Evolutionary conservation across 1,284 basidiomycete genomes (phyloP).

Genomic region (Fomitiporia mediterranea): DNA sequence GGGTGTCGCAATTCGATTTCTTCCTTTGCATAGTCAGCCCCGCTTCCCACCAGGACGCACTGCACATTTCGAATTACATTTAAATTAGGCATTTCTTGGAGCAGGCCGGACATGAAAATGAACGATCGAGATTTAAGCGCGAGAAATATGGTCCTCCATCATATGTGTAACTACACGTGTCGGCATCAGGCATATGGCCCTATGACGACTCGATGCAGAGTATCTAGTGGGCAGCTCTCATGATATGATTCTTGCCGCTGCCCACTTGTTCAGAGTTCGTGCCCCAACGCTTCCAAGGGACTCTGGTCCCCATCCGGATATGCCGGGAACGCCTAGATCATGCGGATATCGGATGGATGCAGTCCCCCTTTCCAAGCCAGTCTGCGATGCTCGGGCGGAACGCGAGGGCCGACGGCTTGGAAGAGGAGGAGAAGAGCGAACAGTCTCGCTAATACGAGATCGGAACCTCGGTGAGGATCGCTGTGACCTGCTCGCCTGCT

Average conservation of each 20-base stretch:
- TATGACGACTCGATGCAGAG: constrained; percentile 11
- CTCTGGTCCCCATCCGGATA: constrained; percentile 1
- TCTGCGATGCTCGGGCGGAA: constrained; percentile 4
- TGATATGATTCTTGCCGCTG: background rate
- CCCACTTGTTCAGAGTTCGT: background rate
- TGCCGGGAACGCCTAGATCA: constrained; percentile 7
- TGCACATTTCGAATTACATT: constrained; percentile 9
- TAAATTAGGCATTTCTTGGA: constrained; percentile 7
- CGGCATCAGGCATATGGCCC: constrained; percentile 2
- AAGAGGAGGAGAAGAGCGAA: constrained; percentile 3
- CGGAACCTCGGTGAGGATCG: background rate
- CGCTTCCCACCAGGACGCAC: background rate
- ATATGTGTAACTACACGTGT: constrained; percentile 15
- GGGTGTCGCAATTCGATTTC: constrained; percentile 12
- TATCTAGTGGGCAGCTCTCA: background rate
- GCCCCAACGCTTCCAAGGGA: background rate
- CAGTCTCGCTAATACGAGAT: constrained; percentile 2
- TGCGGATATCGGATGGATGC: constrained; percentile 2
- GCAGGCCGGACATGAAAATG: background rate
- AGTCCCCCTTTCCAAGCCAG: constrained; percentile 5
- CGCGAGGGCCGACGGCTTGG: background rate
- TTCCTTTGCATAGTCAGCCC: constrained; percentile 2
- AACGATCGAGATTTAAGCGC: background rate
- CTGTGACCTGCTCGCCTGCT: background rate
- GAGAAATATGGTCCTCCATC: constrained; percentile 1